Conservation (phyloP, 2,329 filamentous ascomycete species). For the Teratosphaeriaceae sp. region DNA sequence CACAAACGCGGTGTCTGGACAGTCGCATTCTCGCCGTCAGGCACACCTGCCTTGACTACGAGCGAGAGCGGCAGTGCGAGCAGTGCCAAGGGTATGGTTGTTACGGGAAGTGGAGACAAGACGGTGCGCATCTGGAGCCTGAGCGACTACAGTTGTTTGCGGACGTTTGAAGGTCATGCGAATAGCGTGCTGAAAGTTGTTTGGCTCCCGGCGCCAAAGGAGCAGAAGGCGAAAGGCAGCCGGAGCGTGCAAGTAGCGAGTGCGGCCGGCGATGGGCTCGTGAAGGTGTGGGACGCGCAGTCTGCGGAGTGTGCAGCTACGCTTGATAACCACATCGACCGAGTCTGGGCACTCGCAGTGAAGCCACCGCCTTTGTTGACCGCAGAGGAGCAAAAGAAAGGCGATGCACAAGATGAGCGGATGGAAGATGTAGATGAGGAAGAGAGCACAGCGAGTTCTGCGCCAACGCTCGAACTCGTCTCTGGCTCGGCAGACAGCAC, state of each 20-base stretch:
- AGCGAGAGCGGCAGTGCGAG: constrained; percentile 57
- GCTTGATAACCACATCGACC: constrained; percentile 92
- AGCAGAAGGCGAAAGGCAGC: constrained; percentile 38
- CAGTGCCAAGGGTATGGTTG: constrained; percentile 67
- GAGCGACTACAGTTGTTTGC: constrained; percentile 81
- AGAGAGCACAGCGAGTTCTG: constrained; percentile 9
- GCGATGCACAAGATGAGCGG: constrained; percentile 24
- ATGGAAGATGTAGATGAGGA: constrained; percentile 12
- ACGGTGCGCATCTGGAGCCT: constrained; percentile 94
- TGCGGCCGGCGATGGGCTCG: constrained; percentile 86
- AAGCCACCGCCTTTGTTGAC: constrained; percentile 44
- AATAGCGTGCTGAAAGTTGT: constrained; percentile 91
- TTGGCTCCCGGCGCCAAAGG: constrained; percentile 60
- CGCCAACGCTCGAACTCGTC: constrained; percentile 60
- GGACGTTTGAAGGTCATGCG: constrained; percentile 93
- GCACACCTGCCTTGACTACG: constrained; percentile 65
- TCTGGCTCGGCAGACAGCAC: constrained; percentile 91
- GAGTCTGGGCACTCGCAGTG: constrained; percentile 83
- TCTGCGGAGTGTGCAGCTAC: constrained; percentile 81
- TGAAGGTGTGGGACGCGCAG: constrained; percentile 92
- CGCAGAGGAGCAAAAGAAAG: constrained; percentile 7
- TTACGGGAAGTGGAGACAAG: constrained; percentile 93
- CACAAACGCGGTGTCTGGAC: constrained; percentile 96
- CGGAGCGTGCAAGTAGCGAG: constrained; percentile 68
- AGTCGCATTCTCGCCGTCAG: constrained; percentile 77